phyloP scores from a whole-genome alignment of 495 filamentous ascomycete genomes.

The Diplogelasinospora grovesii region DNA sequence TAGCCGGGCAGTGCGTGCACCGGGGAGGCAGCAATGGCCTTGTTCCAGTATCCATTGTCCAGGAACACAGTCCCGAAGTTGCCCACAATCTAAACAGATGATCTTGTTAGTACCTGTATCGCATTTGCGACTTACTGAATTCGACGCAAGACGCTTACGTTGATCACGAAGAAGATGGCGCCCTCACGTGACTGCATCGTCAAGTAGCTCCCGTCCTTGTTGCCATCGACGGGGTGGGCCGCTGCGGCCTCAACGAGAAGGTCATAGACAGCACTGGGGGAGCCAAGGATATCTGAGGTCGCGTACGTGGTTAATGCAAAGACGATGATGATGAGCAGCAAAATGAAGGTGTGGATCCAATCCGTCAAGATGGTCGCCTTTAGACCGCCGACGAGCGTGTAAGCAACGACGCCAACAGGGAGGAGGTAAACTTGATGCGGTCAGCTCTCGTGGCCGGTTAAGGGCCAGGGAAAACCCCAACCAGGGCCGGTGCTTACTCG shows the following conservation, averaged over 20 bases:
- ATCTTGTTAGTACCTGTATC: too few species aligned
- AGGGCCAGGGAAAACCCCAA: too few species aligned
- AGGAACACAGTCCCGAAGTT: constrained; percentile 78
- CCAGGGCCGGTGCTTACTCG: constrained; percentile 36
- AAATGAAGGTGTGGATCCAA: constrained; percentile 75
- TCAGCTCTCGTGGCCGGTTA: background rate
- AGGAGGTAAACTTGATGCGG: constrained; percentile 60
- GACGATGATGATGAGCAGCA: constrained; percentile 83
- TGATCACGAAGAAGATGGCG: constrained; percentile 95
- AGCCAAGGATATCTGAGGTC: constrained; percentile 67
- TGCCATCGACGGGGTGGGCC: constrained; percentile 73
- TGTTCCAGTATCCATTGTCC: constrained; percentile 86
- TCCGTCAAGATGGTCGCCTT: constrained; percentile 47
- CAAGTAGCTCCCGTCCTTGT: constrained; percentile 77
- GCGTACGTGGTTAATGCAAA: constrained; percentile 86
- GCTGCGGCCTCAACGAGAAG: constrained; percentile 63
- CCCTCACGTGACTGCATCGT: constrained; percentile 86
- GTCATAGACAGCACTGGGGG: constrained; percentile 76
- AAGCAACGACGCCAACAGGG: constrained; percentile 75
- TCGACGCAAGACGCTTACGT: too few species aligned
- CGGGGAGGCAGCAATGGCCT: constrained; percentile 86
- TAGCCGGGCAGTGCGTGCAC: constrained; percentile 90
- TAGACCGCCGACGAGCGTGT: constrained; percentile 52
- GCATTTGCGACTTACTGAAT: constrained; percentile 12
- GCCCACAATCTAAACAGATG: too few species aligned